phyloP scores from a whole-genome alignment of 129 eudicot genomes.

The Arctium lappa region DNA sequence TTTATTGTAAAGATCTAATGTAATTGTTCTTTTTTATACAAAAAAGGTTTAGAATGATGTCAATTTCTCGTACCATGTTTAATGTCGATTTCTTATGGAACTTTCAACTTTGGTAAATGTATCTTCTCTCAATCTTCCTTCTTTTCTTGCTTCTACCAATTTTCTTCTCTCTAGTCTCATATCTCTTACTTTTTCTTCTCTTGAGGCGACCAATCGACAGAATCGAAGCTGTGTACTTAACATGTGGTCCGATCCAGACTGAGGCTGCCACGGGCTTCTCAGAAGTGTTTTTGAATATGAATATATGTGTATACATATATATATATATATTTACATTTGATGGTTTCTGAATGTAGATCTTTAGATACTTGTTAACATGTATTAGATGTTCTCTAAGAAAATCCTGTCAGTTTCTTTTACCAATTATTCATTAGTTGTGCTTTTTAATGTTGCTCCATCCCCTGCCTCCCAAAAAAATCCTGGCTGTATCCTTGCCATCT shows the following conservation, averaged over 20 bases:
- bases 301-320: neutral
- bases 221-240: neutral
- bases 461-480: too few relatives aligned
- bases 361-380: neutral
- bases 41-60: neutral
- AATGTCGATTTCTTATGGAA: neutral
- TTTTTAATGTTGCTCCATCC: too few relatives aligned
- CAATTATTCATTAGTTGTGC: neutral
- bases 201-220: neutral
- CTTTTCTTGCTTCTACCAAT: constrained; percentile 6
- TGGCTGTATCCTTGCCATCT: neutral
- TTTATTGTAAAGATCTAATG: constrained; percentile 7
- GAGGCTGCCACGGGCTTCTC: neutral
- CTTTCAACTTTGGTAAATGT: constrained; percentile 10
- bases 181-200: neutral
- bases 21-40: neutral
- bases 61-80: neutral
- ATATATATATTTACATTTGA: neutral
- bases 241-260: neutral
- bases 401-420: neutral
- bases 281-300: neutral
- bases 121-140: neutral
- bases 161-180: neutral
- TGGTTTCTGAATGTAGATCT: neutral
- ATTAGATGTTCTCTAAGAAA: neutral